Evolutionary conservation across 257 asterid species (phyloP).

Genomic region (Ehretia macrophylla): DNA sequence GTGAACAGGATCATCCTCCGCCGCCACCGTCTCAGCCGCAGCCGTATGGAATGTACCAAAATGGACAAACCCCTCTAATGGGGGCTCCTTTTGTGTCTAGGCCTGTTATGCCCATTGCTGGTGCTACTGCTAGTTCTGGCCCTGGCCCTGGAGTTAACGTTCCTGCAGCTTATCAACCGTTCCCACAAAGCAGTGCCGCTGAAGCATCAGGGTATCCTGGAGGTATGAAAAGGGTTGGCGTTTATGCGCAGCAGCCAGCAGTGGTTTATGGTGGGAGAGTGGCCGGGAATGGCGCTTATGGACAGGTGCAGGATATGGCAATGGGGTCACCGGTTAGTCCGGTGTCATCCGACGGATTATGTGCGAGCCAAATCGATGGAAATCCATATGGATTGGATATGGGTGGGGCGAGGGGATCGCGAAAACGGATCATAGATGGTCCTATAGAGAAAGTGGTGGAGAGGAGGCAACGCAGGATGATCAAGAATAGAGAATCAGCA

Average conservation of each 20-base stretch:
- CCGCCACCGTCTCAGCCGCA: slow-evolving; percentile 26
- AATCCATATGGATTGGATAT: slow-evolving; percentile 37
- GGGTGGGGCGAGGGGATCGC: slow-evolving; percentile 33
- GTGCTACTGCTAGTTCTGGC: neutral
- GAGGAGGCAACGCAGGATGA: slow-evolving; percentile 68
- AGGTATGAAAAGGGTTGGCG: slow-evolving; percentile 34
- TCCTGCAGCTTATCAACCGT: slow-evolving; percentile 19
- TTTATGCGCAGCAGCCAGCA: slow-evolving; percentile 28
- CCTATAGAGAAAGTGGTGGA: slow-evolving; percentile 70
- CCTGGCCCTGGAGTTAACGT: slow-evolving; percentile 9
- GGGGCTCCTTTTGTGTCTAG: slow-evolving; percentile 23
- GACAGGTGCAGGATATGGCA: slow-evolving; percentile 37
- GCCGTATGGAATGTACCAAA: slow-evolving; percentile 35
- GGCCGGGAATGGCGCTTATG: slow-evolving; percentile 55
- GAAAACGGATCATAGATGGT: slow-evolving; percentile 49
- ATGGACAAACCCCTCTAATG: slow-evolving; percentile 18
- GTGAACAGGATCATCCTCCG: slow-evolving; percentile 23
- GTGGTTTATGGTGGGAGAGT: slow-evolving; percentile 33
- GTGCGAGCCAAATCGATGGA: slow-evolving; percentile 34
- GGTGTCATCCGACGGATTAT: slow-evolving; percentile 43
- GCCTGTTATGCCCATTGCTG: slow-evolving; percentile 23
- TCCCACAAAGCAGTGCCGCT: slow-evolving; percentile 32
- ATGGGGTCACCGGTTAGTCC: slow-evolving; percentile 64
- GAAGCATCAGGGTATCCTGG: slow-evolving; percentile 17
- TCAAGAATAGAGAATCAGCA: slow-evolving; percentile 71